These are phyloP conservation scores for Colletotrichum brevisporum DNA, from an alignment of 2,329 filamentous ascomycete genomes.

Conservation along the genomic window DNA sequence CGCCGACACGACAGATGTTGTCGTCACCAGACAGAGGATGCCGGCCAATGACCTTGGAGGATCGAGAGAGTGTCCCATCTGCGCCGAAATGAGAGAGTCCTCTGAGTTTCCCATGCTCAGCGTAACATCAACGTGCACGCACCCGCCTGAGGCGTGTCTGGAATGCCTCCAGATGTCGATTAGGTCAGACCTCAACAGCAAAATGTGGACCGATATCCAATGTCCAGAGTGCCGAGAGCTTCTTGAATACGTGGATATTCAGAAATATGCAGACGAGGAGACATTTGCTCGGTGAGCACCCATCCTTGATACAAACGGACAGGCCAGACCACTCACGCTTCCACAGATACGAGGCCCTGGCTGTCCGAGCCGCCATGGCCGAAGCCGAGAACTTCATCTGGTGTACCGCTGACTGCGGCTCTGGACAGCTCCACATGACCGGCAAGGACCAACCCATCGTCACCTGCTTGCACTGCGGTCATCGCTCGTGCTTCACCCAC, in stretches of 20 bases:
- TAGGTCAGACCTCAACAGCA: slow-evolving; percentile 50
- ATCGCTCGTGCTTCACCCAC: slow-evolving; percentile 60
- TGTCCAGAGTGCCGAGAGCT: slow-evolving; percentile 66
- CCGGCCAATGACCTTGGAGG: slow-evolving; percentile 43
- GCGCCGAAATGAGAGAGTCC: slow-evolving; percentile 49
- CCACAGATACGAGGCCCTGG: slow-evolving; percentile 59
- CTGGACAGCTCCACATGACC: slow-evolving; percentile 65
- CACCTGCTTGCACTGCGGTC: slow-evolving; percentile 55
- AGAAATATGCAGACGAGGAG: slow-evolving; percentile 57
- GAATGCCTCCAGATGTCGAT: slow-evolving; percentile 54
- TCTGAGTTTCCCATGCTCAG: slow-evolving; percentile 50
- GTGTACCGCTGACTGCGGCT: slow-evolving; percentile 66
- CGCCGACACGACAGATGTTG: slow-evolving; percentile 44
- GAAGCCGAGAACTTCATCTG: slow-evolving; percentile 63
- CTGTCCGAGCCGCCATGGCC: slow-evolving; percentile 59
- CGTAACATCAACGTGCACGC: slow-evolving; percentile 51
- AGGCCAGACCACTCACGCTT: background rate
- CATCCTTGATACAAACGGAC: background rate
- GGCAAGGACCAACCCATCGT: slow-evolving; percentile 57
- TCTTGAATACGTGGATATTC: slow-evolving; percentile 61
- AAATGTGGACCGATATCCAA: slow-evolving; percentile 60
- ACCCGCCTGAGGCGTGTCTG: slow-evolving; percentile 51
- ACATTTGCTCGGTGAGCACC: slow-evolving; percentile 57
- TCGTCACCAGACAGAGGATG: slow-evolving; percentile 50
- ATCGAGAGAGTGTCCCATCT: slow-evolving; percentile 53